Conservation (phyloP, 139 green algal genomes). For the Coccomyxa sp. region DNA sequence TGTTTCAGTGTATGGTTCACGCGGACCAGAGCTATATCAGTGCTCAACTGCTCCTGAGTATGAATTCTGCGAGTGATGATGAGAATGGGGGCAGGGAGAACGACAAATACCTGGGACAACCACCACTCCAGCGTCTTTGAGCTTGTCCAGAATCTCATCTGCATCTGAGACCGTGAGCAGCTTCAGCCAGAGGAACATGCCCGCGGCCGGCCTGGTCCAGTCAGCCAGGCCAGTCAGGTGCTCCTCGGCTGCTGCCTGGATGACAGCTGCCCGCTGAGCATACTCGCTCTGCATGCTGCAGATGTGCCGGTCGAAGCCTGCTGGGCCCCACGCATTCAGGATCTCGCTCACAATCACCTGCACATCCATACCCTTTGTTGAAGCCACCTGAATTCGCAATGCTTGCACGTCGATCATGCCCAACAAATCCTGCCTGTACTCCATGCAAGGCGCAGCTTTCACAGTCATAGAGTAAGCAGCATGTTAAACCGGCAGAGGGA, state of each 20-base stretch:
- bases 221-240: constrained; percentile 34
- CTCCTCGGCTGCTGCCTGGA: constrained; percentile 15
- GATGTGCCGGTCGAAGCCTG: constrained; percentile 38
- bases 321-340: constrained; percentile 31
- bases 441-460: no score
- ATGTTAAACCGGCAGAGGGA: no score
- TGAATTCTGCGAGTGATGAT: not conserved
- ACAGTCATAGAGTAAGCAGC: no score
- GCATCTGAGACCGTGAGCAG: constrained; percentile 22
- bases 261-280: constrained; percentile 10
- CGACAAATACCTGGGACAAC: constrained; percentile 36
- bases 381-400: no score
- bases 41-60: not conserved
- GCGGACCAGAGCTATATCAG: not conserved
- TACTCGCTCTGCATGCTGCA: constrained; percentile 38
- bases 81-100: no score
- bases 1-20: not conserved
- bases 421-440: no score
- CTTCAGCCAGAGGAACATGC: constrained; percentile 48
- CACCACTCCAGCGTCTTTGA: constrained; percentile 25
- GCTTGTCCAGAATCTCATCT: constrained; percentile 20
- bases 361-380: not conserved
- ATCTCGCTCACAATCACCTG: constrained; percentile 30
- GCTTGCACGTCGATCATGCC: no score
- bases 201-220: constrained; percentile 26